Base-by-base conservation (phyloP, 1,284 basidiomycete species). In the Ganoderma boninense region DNA sequence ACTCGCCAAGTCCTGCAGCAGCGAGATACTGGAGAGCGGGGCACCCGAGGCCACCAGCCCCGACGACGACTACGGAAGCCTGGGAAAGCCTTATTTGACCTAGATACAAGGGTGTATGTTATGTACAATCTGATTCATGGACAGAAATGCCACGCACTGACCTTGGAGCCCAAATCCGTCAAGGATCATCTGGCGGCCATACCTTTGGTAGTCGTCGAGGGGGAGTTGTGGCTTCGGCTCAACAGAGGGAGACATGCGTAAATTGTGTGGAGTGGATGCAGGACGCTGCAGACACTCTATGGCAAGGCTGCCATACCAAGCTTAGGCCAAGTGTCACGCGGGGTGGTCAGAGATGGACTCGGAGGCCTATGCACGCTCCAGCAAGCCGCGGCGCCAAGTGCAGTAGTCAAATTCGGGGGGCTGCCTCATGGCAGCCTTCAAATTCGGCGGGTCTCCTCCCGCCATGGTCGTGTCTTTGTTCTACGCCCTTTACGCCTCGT, bases 171-270 rank as follows among this genome's bases (percentile, higher is more conserved):
- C 97, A 78, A 98, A 93, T 32, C 91, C 92, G 69, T 96, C 91
- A 67, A 99, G 85, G 74, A 99, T 97, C 96, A 99, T 98, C 80
- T 99, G 98, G 59, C 98, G 87, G 32, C 97, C 97, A 89, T 99
- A 99, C 62, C 97, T 89, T 74, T 86, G 84, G 80, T 98, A 99
- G 78, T 99, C 97, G 59, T 86, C 82, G 29, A 90, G 81, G 38
- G 84, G 82, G 23, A 88, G 73, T 72, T 69, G 60, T 8, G 72
- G 65, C 26, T 65, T 43, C 35, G 73, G 73, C 35, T 71, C 66
- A 2, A 69, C 73, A n/a, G 44, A 43, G 11, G 63, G 44, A 23
- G 67, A 16, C 64, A 66, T 69, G 7, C 26, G 49, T 32, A 43
- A 42, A 26, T 18, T 35, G 20, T 26, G 20, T 61, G 4, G 4